Evolutionary conservation across 306 rosid species (phyloP).

Genomic region (Trifolium fragiferum): DNA sequence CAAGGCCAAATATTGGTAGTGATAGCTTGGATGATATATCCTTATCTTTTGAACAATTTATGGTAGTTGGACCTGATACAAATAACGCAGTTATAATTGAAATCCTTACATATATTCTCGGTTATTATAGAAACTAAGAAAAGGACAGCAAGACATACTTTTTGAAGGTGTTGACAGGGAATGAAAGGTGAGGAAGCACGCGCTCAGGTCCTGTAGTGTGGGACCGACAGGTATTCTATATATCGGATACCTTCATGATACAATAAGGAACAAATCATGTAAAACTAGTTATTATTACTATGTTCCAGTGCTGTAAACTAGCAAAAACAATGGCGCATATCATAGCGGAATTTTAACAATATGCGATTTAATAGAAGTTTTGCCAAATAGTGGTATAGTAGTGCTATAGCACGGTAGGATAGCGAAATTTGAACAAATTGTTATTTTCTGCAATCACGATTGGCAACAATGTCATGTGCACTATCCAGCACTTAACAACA

Average conservation of each 20-base stretch:
- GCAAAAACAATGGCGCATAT: neutral
- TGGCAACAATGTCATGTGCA: neutral
- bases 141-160: conserved; percentile 48
- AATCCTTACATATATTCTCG: neutral
- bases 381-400: neutral
- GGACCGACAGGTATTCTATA: conserved; percentile 87
- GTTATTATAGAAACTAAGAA: conserved; percentile 5
- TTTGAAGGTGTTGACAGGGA: conserved; percentile 57
- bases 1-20: conserved; percentile 70
- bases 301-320: neutral
- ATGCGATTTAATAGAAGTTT: neutral
- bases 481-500: conserved; percentile 1
- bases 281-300: conserved; percentile 11
- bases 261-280: conserved; percentile 21
- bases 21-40: conserved; percentile 50
- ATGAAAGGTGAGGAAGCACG: conserved; percentile 83
- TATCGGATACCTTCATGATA: conserved; percentile 75
- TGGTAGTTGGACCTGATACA: conserved; percentile 55
- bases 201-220: conserved; percentile 67
- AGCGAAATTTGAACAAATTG: neutral
- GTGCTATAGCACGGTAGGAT: neutral
- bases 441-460: neutral
- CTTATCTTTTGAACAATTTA: conserved; percentile 44
- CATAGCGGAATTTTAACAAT: neutral
- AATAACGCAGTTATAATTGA: conserved; percentile 15